Conservation (phyloP, 1,284 basidiomycete species). For the Cryptococcus sp. region DNA sequence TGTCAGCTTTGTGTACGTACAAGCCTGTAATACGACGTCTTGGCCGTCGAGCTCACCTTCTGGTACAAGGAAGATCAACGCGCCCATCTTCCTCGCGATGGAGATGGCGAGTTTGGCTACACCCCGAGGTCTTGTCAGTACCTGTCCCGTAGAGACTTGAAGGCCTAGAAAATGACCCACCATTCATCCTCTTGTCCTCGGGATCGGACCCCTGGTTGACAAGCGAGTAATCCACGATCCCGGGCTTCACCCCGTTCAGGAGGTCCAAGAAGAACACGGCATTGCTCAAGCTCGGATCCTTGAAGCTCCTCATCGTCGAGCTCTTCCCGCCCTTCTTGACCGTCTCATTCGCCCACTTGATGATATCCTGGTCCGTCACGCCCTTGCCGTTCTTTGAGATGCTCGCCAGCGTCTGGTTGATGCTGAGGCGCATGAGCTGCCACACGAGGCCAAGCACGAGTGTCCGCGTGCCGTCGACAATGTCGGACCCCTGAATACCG, state of each 20-base stretch:
- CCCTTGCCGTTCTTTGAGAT: constrained; percentile 71
- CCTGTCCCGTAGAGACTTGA: background rate
- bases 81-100: constrained; percentile 95
- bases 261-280: constrained; percentile 93
- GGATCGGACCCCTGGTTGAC: constrained; percentile 68
- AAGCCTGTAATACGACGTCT: too few relatives aligned
- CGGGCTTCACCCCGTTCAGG: constrained; percentile 83
- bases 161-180: constrained; percentile 53
- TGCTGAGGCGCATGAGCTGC: constrained; percentile 94
- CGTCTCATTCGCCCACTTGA: constrained; percentile 91
- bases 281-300: constrained; percentile 85
- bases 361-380: constrained; percentile 87
- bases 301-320: constrained; percentile 79
- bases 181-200: constrained; percentile 89
- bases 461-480: constrained; percentile 87
- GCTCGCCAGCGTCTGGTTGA: constrained; percentile 82
- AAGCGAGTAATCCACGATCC: constrained; percentile 88
- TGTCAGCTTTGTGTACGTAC: background rate
- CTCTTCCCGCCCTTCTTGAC: constrained; percentile 71
- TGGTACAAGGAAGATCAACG: constrained; percentile 94
- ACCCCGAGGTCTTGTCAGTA: constrained; percentile 4
- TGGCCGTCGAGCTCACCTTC: constrained; percentile 57
- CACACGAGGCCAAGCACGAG: constrained; percentile 93
- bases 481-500: constrained; percentile 95
- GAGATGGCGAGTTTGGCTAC: constrained; percentile 93